A percentile compares a stretch with the other conserved stretches of the same genome.
Evolutionary conservation across 352 stramenopile genomes (phyloP).

Genomic region (Phytopythium litorale): DNA sequence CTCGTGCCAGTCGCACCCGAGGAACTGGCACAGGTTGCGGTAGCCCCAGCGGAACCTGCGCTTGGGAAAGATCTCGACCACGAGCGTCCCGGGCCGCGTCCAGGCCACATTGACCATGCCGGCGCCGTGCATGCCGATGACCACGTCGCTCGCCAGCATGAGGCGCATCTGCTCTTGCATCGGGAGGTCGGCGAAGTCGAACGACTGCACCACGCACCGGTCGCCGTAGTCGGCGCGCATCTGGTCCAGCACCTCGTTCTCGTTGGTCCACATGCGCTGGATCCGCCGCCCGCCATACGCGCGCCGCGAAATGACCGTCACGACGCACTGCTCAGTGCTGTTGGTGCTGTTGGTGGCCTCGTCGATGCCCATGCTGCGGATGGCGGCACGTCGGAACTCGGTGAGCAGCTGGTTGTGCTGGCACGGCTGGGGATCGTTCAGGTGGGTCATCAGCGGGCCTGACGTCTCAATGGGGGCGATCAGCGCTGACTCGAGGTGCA

Average conservation of each 20-base stretch:
- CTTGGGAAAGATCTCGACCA: constrained; percentile 77
- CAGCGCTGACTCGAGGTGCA: constrained; percentile 36
- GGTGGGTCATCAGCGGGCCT: constrained; percentile 40
- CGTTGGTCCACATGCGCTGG: constrained; percentile 64
- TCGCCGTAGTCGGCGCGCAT: constrained; percentile 40
- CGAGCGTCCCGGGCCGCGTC: constrained; percentile 38
- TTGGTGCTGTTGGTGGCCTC: constrained; percentile 1
- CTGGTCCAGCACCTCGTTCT: constrained; percentile 42
- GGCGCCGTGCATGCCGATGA: constrained; percentile 81
- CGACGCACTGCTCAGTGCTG: constrained; percentile 17
- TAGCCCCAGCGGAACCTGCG: constrained; percentile 56
- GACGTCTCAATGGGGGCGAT: constrained; percentile 31
- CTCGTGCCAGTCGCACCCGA: constrained; percentile 63
- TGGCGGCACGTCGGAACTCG: constrained; percentile 18
- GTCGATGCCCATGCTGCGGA: constrained; percentile 21
- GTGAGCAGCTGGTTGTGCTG: constrained; percentile 14
- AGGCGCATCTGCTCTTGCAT: constrained; percentile 59
- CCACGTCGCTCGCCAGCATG: constrained; percentile 63
- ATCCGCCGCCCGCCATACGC: constrained; percentile 44
- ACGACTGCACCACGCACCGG: constrained; percentile 35
- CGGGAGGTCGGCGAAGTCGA: constrained; percentile 63
- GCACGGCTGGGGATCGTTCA: constrained; percentile 47
- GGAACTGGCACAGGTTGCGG: constrained; percentile 70
- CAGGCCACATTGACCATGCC: constrained; percentile 77
- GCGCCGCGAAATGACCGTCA: constrained; percentile 60